Evolutionary conservation across 2,329 filamentous ascomycete genomes (phyloP), one percentile per base, ranked within the genome.

Genomic region (Neoarthrinium moseri): DNA sequence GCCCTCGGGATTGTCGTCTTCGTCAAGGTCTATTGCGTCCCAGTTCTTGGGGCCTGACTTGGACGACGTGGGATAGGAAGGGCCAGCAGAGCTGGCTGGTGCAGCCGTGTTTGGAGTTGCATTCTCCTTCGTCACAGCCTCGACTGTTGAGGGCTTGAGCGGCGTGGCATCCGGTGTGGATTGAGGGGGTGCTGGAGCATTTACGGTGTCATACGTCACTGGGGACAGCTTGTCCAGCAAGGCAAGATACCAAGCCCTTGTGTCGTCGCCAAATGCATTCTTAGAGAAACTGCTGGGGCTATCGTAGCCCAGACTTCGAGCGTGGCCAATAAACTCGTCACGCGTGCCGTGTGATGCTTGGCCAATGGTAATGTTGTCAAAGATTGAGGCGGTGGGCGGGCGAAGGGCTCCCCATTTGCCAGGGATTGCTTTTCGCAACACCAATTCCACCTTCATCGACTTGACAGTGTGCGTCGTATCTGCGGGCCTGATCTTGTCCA

Each of bases 21-120:
- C 64, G n/a, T 73, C 72, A 1, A 60, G 65, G 0, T 58, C 83
- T 2, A 96, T 61, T 51, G 84, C 88, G 63, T 99, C 94, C 94
- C 94, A 99, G 68, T 99, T 80, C 69, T 95, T 96, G 3, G 88
- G 82, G 0, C 91, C 92, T 1, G 71, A 77, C 51, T 84, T 86
- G 11, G 92, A 94, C 1, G 91, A 96, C 0, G 91, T 92, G 1
- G 94, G 92, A 62, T 97, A 96, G 0, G 75, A 68, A 0, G 86
- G 87, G 13, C 43, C 22, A 5, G 40, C 33, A 15, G 50, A 21
- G 32, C 48, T 43, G 38, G 35, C 7, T 13, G 40, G 4, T 6
- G 29, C 22, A 4, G 32, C 35, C 6, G 32, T 18, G 0, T 74
- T 67, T 0, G 86, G 86, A 32, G 39, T 27, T 11, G 23, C 11